Conservation (phyloP, 352 stramenopile species). For the Thalassiosira pacifica region DNA sequence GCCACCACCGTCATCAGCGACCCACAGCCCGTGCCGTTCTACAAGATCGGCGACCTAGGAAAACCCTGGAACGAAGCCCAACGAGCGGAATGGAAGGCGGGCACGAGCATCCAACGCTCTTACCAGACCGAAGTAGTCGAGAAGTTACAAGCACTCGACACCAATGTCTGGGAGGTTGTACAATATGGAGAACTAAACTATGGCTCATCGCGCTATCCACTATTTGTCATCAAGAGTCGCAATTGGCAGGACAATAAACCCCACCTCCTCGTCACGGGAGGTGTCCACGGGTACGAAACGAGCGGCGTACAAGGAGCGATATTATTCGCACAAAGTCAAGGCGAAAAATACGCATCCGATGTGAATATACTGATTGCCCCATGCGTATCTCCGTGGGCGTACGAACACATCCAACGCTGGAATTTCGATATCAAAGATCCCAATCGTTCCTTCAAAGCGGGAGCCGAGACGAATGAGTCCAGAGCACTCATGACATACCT, state of each 20-base stretch:
- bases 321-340: conserved; percentile 59
- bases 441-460: conserved; percentile 74
- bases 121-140: conserved; percentile 69
- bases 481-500: conserved; percentile 65
- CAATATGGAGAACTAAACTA: conserved; percentile 64
- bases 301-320: conserved; percentile 75
- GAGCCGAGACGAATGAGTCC: conserved; percentile 64
- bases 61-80: conserved; percentile 62
- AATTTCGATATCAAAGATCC: conserved; percentile 70
- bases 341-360: conserved; percentile 39
- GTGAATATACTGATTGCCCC: conserved; percentile 74
- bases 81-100: conserved; percentile 57
- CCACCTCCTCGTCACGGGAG: conserved; percentile 70
- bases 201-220: conserved; percentile 37
- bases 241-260: conserved; percentile 52
- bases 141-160: conserved; percentile 34
- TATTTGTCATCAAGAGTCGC: conserved; percentile 52
- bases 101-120: conserved; percentile 47
- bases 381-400: conserved; percentile 78
- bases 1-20: background rate
- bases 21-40: conserved; percentile 23
- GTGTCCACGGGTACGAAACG: conserved; percentile 82
- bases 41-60: conserved; percentile 65
- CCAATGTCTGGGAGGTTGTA: conserved; percentile 36
- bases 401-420: conserved; percentile 81